phyloP scores from a whole-genome alignment of 768 basidiomycete species.

The Galerina marginata region DNA sequence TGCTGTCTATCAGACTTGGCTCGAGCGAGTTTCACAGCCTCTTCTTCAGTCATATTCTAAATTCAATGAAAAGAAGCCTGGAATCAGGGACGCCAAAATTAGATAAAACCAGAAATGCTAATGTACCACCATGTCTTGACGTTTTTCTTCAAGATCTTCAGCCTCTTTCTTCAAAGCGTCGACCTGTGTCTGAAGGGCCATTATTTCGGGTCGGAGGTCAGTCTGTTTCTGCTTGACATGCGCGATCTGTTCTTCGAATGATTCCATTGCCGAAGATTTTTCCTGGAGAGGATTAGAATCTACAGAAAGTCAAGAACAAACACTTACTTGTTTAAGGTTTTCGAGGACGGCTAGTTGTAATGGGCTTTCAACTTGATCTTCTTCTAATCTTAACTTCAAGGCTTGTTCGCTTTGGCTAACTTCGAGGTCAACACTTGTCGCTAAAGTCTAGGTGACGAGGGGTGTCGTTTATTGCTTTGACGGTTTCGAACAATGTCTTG shows the following conservation, averaged over 20 bases:
- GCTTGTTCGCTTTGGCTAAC: not conserved
- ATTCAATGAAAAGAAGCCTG: no score
- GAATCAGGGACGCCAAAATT: no score
- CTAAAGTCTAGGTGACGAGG: not conserved
- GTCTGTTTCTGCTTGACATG: conserved; percentile 1
- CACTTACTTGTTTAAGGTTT: not conserved
- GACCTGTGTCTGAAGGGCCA: not conserved
- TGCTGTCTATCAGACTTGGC: not conserved
- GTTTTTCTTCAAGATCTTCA: conserved; percentile 1
- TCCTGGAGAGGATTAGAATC: not conserved
- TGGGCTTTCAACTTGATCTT: conserved; percentile 7
- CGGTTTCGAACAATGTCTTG: no score
- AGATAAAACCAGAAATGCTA: no score
- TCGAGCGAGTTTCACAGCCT: not conserved
- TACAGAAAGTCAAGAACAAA: not conserved
- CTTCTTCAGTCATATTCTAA: not conserved
- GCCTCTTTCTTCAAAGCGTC: conserved; percentile 4
- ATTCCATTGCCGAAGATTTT: not conserved
- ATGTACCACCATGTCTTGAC: not conserved
- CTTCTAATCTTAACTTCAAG: not conserved
- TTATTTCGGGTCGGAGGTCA: conserved; percentile 3
- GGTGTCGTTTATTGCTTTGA: no score
- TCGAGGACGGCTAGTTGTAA: conserved; percentile 3
- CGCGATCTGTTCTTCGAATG: conserved; percentile 2
- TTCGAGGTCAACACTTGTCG: not conserved